Evolutionary conservation across 108 stramenopile species (phyloP), one percentile per base, ranked within the genome.

Genomic region (Conticribra weissflogii): DNA sequence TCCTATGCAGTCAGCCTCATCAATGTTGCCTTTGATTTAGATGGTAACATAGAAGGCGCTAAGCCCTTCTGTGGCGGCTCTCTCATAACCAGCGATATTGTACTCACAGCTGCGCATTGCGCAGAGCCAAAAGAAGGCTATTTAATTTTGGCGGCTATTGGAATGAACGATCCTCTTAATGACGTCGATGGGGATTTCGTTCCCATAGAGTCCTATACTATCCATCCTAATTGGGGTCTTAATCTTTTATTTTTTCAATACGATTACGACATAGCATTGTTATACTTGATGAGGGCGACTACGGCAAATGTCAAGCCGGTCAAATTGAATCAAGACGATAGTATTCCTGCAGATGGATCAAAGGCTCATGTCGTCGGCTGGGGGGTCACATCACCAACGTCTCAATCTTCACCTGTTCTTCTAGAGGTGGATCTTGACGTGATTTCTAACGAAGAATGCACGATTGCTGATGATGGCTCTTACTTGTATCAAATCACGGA

Each of bases 1-100:
- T 27, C 53, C 19, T 54, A 54, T 27, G 53, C 53, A 54, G 53
- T 54, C 53, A 27, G 14, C 4, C 53, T 54, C n/a, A n/a, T n/a
- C n/a, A n/a, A n/a, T n/a, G n/a, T n/a, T n/a, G n/a, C n/a, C n/a
- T n/a, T n/a, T n/a, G n/a, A n/a, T n/a, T n/a, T n/a, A n/a, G n/a
- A n/a, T n/a, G n/a, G n/a, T n/a, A n/a, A n/a, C 53, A 19, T 19
- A 4, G 53, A 54, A 23, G 14, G 22, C 15, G 53, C 23, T 3
- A 54, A 27, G 14, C 53, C 53, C 0, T 54, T 8, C 19, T 54
- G 53, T 23, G 53, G 53, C 4, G 53, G 18, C 14, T 27, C 2
- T 54, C 53, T 54, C 1, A 54, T 54, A 3, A 12, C 21, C 53
- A 15, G 12, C 23, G 18, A 54, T 19, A 19, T 54, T 14, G 22